Percentiles rank a stretch among this genome's conserved stretches.
phyloP scores from a whole-genome alignment of 2,329 filamentous ascomycete genomes.

The Arachnopeziza araneosa region DNA sequence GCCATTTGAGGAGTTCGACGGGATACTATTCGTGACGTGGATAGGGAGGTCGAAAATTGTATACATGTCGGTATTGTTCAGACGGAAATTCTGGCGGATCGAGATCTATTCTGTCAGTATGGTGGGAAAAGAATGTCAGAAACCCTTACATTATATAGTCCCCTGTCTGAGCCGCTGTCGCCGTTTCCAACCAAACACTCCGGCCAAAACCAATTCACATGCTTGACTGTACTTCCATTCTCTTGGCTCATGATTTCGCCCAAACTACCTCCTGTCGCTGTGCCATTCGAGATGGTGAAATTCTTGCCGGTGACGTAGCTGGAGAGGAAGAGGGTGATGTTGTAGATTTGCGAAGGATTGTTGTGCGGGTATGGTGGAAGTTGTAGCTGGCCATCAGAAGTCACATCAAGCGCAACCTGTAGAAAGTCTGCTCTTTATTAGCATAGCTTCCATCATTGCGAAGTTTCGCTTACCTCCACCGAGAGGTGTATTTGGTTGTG shows the following conservation, averaged over 20 bases:
- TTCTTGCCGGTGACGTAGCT: constrained; percentile 59
- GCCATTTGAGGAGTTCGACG: constrained; percentile 26
- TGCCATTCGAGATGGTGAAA: constrained; percentile 63
- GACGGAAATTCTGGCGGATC: constrained; percentile 63
- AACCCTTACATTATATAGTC: constrained; percentile 51
- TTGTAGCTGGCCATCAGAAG: constrained; percentile 58
- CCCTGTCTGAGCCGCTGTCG: constrained; percentile 45
- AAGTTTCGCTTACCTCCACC: constrained; percentile 48
- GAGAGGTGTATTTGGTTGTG: constrained; percentile 58
- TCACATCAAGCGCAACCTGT: constrained; percentile 62
- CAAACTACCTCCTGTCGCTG: constrained; percentile 48
- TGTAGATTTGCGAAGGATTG: constrained; percentile 52
- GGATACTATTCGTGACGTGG: constrained; percentile 59
- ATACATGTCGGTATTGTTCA: constrained; percentile 59
- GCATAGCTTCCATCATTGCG: background rate
- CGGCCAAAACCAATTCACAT: constrained; percentile 68
- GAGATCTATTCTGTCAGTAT: constrained; percentile 45
- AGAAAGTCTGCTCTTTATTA: constrained; percentile 37
- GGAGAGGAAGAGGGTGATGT: constrained; percentile 62
- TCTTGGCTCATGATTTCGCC: constrained; percentile 61
- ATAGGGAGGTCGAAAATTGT: constrained; percentile 69
- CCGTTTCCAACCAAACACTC: constrained; percentile 58
- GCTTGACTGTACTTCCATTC: constrained; percentile 63
- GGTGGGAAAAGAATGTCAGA: background rate
- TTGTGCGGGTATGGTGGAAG: constrained; percentile 50